Evolutionary conservation across 768 basidiomycete species (phyloP).

Genomic region (Fomitopsis pulvina): DNA sequence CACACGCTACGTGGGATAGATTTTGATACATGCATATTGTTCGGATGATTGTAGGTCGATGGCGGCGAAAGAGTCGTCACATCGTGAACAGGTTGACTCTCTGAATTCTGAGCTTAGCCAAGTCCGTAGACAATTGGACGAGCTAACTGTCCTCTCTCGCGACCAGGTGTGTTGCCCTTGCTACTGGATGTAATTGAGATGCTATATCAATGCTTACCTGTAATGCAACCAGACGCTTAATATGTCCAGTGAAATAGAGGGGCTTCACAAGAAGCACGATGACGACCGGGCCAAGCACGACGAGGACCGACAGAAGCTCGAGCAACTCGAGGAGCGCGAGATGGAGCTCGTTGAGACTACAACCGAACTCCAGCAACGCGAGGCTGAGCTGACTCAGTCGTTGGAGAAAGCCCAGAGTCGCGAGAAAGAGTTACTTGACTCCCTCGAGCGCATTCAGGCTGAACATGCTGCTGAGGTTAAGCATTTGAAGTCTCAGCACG

Average conservation of each 20-base stretch:
- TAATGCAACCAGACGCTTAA: conserved; percentile 54
- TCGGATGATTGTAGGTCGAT: conserved; percentile 75
- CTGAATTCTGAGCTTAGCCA: conserved; percentile 62
- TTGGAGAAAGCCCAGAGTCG: conserved; percentile 52
- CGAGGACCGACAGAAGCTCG: conserved; percentile 30
- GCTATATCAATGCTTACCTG: neutral
- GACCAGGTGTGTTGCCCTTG: conserved; percentile 62
- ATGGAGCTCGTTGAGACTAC: conserved; percentile 43
- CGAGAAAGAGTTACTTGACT: conserved; percentile 47
- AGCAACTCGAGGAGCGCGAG: conserved; percentile 51
- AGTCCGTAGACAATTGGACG: conserved; percentile 76
- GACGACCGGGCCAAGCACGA: conserved; percentile 33
- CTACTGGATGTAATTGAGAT: neutral
- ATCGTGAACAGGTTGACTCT: conserved; percentile 72
- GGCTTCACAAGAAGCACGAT: conserved; percentile 55
- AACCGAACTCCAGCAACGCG: conserved; percentile 46
- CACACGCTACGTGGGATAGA: no score
- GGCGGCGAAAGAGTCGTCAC: conserved; percentile 93
- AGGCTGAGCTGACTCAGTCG: conserved; percentile 44
- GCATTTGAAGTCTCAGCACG: conserved; percentile 38
- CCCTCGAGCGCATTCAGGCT: conserved; percentile 43
- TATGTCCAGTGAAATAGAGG: conserved; percentile 83
- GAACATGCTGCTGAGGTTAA: conserved; percentile 45
- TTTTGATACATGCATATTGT: no score
- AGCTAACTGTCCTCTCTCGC: conserved; percentile 70